A percentile compares a stretch with the other conserved stretches of the same genome.
These are phyloP conservation scores for Yamadazyma pseudoaaseri DNA, from an alignment of 1,139 yeast species.

Conservation along the genomic window DNA sequence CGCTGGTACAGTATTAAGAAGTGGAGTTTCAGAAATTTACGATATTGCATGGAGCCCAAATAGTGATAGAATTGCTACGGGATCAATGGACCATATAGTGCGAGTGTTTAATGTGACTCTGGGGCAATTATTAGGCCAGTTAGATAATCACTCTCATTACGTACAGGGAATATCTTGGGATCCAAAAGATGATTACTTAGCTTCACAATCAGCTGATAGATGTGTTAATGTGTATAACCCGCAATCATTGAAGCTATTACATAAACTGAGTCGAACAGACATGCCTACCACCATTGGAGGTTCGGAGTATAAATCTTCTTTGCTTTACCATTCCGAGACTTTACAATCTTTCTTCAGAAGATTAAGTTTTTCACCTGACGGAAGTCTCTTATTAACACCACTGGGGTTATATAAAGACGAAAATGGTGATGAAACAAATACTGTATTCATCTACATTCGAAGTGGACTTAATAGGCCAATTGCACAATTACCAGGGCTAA, in stretches of 20 bases:
- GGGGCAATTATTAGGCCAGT: slow-evolving; percentile 61
- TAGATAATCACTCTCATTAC: slow-evolving; percentile 78
- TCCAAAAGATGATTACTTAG: slow-evolving; percentile 71
- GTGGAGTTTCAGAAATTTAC: slow-evolving; percentile 74
- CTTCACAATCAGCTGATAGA: slow-evolving; percentile 90
- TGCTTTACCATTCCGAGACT: slow-evolving; percentile 78
- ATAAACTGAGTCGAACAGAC: background rate
- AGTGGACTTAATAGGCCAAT: slow-evolving; percentile 68
- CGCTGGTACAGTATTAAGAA: slow-evolving; percentile 52
- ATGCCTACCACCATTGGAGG: background rate
- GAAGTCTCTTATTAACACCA: slow-evolving; percentile 75
- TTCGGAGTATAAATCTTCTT: slow-evolving; percentile 4
- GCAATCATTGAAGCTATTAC: background rate
- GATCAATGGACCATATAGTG: slow-evolving; percentile 86
- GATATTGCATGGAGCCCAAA: slow-evolving; percentile 93
- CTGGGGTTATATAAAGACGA: slow-evolving; percentile 57
- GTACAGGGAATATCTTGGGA: slow-evolving; percentile 98
- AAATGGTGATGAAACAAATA: slow-evolving; percentile 34
- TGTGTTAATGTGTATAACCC: slow-evolving; percentile 43
- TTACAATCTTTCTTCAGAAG: slow-evolving; percentile 88
- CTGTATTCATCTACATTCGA: slow-evolving; percentile 76
- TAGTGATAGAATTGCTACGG: slow-evolving; percentile 71
- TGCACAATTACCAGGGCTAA: slow-evolving; percentile 73
- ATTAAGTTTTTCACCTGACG: slow-evolving; percentile 86
- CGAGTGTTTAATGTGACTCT: slow-evolving; percentile 56